Evolutionary conservation across 257 asterid species (phyloP), one percentile per base, ranked within the genome.

Genomic region (Lycium barbarum): DNA sequence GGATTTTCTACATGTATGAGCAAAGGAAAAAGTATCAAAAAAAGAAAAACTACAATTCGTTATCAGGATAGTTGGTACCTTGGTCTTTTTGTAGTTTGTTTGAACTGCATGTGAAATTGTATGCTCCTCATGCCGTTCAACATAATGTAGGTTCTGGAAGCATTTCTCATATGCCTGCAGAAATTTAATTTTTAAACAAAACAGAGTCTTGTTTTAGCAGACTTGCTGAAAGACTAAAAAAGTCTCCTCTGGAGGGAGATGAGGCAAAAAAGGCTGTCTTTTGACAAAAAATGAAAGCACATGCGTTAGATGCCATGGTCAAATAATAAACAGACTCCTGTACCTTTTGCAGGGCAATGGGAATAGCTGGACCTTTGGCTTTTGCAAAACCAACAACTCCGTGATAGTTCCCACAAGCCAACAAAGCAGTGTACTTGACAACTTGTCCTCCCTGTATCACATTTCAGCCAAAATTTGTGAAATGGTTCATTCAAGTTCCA

Each of bases 21-120:
- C 66, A 33, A 51, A 51, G 9, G 11, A 76, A 70, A 20, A 26
- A 15, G 22, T 22, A 54, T 22, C 18, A 26, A 11, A 9, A 26
- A 13, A 38, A 15, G 4, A 59, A 45, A 61, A 67, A 13, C 13
- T 26, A 33, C 33, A 80, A 78, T 26, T 9, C 13, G 9, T 22
- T 38, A 66, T 47, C 49, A 85, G 51, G 35, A 66, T 85, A 20
- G 67, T 45, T 26, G 57, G 83, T 74, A 95, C 99, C 99, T 96
- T 95, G 59, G 99, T 94, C 87, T 93, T 95, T 87, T 96, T 96
- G 82, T 91, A 94, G 9, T 92, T 85, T 86, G 98, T 93, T 91
- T 93, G 98, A 88, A 96, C 90, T 74, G 98, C 98, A 90, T 96
- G 98, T 6, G 99, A 97, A 84, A 96, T 93, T 84, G 99, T 96